Conservation (phyloP, 371 early-diverging fungal species). For the Mortierella sp. region DNA sequence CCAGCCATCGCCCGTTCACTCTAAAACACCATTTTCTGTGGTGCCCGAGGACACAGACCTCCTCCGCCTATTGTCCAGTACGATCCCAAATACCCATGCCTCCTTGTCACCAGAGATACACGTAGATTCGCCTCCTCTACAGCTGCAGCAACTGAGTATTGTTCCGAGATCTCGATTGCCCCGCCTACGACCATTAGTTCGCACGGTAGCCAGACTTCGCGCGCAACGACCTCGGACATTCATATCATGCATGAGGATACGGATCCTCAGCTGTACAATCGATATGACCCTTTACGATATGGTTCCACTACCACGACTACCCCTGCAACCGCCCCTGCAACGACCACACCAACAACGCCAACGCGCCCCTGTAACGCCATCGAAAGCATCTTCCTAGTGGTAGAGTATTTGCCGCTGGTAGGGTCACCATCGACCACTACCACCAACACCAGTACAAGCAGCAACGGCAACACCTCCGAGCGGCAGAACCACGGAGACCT, state of each 20-base stretch:
- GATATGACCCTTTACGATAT: not conserved
- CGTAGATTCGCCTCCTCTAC: not conserved
- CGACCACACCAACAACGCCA: not conserved
- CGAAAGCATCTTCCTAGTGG: slow-evolving; percentile 23
- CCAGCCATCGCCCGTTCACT: not conserved
- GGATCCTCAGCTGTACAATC: not conserved
- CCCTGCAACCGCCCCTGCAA: not conserved
- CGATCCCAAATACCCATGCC: not conserved
- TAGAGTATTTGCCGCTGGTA: too few relatives aligned
- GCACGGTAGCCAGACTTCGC: not conserved
- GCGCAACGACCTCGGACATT: not conserved
- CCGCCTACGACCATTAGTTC: slow-evolving; percentile 25
- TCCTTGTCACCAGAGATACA: not conserved
- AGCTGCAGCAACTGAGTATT: too few relatives aligned
- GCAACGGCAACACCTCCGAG: not conserved
- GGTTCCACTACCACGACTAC: too few relatives aligned
- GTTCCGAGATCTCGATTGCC: slow-evolving; percentile 26
- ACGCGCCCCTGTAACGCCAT: slow-evolving; percentile 18
- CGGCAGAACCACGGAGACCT: not conserved
- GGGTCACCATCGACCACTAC: not conserved
- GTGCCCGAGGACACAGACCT: not conserved
- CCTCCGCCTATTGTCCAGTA: not conserved
- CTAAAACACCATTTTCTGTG: not conserved
- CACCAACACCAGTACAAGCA: too few relatives aligned
- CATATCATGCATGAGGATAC: not conserved